Percentiles rank a stretch among this genome's conserved stretches.
phyloP scores from a whole-genome alignment of 1,284 basidiomycete genomes.

The Apiotrichum sp. region DNA sequence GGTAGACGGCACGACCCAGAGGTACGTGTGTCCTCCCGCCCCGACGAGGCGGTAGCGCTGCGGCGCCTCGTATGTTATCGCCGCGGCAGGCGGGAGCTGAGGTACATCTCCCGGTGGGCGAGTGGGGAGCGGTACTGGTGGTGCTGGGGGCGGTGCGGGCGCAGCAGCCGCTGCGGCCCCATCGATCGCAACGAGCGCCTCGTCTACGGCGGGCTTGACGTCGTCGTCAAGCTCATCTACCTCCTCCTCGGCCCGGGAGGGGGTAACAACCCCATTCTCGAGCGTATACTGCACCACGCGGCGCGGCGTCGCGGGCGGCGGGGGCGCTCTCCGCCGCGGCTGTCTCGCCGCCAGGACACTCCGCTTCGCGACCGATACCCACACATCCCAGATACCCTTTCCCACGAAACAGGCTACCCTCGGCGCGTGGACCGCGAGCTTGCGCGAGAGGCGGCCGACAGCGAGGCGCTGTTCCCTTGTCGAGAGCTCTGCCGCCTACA shows the following conservation, averaged over 20 bases:
- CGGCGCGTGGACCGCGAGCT: slow-evolving; percentile 56
- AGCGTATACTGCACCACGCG: background rate
- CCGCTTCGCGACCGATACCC: slow-evolving; percentile 45
- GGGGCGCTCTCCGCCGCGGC: background rate
- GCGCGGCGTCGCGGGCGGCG: too few relatives aligned
- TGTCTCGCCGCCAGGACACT: background rate
- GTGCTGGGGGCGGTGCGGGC: too few relatives aligned
- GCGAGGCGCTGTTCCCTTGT: slow-evolving; percentile 52
- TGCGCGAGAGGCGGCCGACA: slow-evolving; percentile 54
- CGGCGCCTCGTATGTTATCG: background rate
- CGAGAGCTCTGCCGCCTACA: slow-evolving; percentile 53
- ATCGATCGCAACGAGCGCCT: too few relatives aligned
- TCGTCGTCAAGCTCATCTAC: too few relatives aligned
- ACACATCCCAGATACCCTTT: slow-evolving; percentile 59
- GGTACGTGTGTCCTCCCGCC: slow-evolving; percentile 29
- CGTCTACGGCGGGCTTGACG: too few relatives aligned
- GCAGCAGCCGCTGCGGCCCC: too few relatives aligned
- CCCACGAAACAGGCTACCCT: slow-evolving; percentile 65
- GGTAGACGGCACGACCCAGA: slow-evolving; percentile 47
- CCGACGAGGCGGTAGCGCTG: slow-evolving; percentile 3
- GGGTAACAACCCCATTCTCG: background rate
- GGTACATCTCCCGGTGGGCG: too few relatives aligned
- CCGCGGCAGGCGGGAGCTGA: too few relatives aligned
- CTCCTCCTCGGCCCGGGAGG: too few relatives aligned
- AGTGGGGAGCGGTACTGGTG: too few relatives aligned